phyloP scores from a whole-genome alignment of 1,284 basidiomycete genomes.

The Cutaneotrichosporon curvatum region DNA sequence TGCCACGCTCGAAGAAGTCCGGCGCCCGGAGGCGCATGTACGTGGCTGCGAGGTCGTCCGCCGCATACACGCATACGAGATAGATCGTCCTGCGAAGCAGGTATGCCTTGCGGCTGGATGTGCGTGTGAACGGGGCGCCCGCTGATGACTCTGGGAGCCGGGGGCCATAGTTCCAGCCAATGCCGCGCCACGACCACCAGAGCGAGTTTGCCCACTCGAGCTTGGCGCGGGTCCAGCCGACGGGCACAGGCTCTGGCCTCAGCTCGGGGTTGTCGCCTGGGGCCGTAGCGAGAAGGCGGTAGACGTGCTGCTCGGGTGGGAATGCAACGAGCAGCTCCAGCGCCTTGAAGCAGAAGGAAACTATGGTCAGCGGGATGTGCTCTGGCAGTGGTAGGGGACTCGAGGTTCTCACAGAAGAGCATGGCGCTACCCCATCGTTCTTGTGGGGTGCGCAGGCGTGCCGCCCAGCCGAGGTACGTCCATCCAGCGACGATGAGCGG shows the following conservation, averaged over 20 bases:
- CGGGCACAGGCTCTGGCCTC: constrained; percentile 29
- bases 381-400: neutral
- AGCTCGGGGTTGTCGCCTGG: neutral
- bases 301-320: constrained; percentile 31
- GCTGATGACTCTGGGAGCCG: constrained; percentile 22
- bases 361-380: constrained; percentile 1
- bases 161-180: constrained; percentile 37
- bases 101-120: constrained; percentile 17
- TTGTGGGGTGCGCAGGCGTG: constrained; percentile 12
- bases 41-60: constrained; percentile 21
- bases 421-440: constrained; percentile 27
- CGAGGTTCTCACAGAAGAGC: constrained; percentile 1
- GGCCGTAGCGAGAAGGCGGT: constrained; percentile 16
- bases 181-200: constrained; percentile 32
- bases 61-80: constrained; percentile 7
- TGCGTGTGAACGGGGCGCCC: constrained; percentile 22
- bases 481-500: constrained; percentile 18
- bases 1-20: constrained; percentile 23
- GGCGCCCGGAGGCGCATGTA: constrained; percentile 24
- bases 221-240: constrained; percentile 32
- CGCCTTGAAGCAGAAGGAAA: constrained; percentile 17
- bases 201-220: constrained; percentile 30
- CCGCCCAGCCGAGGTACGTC: constrained; percentile 15
- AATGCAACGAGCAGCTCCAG: constrained; percentile 31
- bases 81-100: constrained; percentile 5